phyloP scores from a whole-genome alignment of 2,329 filamentous ascomycete genomes.

The Ophiognomonia clavigignenti-juglandacearum region DNA sequence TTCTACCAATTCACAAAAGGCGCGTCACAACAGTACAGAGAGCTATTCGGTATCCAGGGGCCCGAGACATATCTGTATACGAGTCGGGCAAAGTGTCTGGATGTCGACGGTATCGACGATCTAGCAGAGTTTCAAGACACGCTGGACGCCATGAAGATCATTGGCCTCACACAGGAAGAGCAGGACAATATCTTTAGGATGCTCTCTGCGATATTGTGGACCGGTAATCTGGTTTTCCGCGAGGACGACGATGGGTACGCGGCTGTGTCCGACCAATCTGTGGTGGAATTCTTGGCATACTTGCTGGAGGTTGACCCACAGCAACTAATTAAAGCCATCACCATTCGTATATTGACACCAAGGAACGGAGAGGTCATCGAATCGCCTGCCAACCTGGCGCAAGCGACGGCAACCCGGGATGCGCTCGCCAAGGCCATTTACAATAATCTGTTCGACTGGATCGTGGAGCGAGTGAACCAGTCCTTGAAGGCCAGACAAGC shows the following conservation, averaged over 20 bases:
- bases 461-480: slow-evolving; percentile 85
- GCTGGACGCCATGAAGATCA: slow-evolving; percentile 88
- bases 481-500: slow-evolving; percentile 75
- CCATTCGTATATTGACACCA: slow-evolving; percentile 75
- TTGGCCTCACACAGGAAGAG: slow-evolving; percentile 81
- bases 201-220: slow-evolving; percentile 86
- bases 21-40: slow-evolving; percentile 78
- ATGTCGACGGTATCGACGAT: slow-evolving; percentile 93
- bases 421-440: slow-evolving; percentile 95
- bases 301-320: slow-evolving; percentile 80
- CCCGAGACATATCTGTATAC: slow-evolving; percentile 93
- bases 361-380: slow-evolving; percentile 63
- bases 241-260: slow-evolving; percentile 91
- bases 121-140: slow-evolving; percentile 84
- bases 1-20: slow-evolving; percentile 99
- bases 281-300: slow-evolving; percentile 92
- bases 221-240: slow-evolving; percentile 85
- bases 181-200: slow-evolving; percentile 97
- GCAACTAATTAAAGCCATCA: slow-evolving; percentile 80
- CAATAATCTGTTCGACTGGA: slow-evolving; percentile 98
- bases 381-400: slow-evolving; percentile 78
- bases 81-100: slow-evolving; percentile 87
- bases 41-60: slow-evolving; percentile 84
- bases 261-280: slow-evolving; percentile 78
- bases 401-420: slow-evolving; percentile 83